Conservation (phyloP, 2,329 filamentous ascomycete species). For the Apiospora marii region DNA sequence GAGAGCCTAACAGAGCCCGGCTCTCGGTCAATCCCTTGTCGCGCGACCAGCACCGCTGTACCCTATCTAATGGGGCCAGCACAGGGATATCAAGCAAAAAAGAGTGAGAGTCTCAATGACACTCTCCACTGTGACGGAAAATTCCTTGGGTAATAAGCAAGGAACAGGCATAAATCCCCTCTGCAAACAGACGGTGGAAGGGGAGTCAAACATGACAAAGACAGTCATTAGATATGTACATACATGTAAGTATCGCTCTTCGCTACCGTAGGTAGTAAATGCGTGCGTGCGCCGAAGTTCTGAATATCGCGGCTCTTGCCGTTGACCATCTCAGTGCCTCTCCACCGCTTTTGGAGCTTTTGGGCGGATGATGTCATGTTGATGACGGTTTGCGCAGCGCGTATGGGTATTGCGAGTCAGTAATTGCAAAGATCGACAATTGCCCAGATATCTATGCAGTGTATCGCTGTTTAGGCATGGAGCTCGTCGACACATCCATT, state of each 20-base stretch:
- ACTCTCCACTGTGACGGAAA: slow-evolving; percentile 7
- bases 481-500: slow-evolving; percentile 12
- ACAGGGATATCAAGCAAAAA: not conserved
- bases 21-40: not conserved
- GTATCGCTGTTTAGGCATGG: slow-evolving; percentile 10
- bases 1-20: not conserved
- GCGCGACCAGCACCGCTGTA: not conserved
- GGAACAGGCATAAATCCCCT: not conserved
- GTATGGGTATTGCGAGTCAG: slow-evolving; percentile 16
- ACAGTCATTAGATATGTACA: not conserved
- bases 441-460: slow-evolving; percentile 14
- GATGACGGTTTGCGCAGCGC: not conserved
- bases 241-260: not conserved
- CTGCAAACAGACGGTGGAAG: not conserved
- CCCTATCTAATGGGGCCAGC: not conserved
- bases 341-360: not conserved
- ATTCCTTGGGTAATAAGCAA: not conserved
- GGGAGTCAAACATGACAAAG: not conserved
- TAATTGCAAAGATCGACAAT: slow-evolving; percentile 15
- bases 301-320: slow-evolving; percentile 11
- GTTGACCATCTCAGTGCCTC: not conserved
- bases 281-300: not conserved
- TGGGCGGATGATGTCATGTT: not conserved
- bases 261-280: not conserved
- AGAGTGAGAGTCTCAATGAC: not conserved